phyloP scores from a whole-genome alignment of 106 monocot genomes.

The Cymbidium sinense region DNA sequence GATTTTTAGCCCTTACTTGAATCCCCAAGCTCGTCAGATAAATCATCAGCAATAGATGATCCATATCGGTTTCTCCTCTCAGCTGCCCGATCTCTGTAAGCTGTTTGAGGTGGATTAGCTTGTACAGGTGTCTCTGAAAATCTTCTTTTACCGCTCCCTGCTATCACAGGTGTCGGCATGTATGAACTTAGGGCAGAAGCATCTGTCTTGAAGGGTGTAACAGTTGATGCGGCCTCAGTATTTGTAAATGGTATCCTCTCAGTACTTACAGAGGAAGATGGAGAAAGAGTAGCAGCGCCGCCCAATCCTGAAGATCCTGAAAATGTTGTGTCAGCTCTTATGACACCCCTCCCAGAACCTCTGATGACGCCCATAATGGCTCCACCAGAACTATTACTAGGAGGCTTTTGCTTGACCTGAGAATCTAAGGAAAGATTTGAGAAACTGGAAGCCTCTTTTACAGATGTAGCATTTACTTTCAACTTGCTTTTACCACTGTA shows the following conservation, averaged over 20 bases:
- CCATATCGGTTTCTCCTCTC: constrained; percentile 93
- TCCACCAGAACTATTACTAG: constrained; percentile 48
- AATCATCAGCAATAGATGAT: constrained; percentile 49
- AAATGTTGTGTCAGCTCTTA: constrained; percentile 61
- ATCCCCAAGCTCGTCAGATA: constrained; percentile 37
- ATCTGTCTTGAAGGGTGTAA: constrained; percentile 76
- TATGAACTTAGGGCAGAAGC: constrained; percentile 74
- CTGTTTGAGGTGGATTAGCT: constrained; percentile 39
- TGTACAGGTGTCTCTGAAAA: constrained; percentile 85
- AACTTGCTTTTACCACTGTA: constrained; percentile 31
- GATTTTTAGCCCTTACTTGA: constrained; percentile 63
- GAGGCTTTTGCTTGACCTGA: constrained; percentile 36
- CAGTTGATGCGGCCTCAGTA: constrained; percentile 9
- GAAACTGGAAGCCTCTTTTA: constrained; percentile 23
- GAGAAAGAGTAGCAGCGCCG: constrained; percentile 7
- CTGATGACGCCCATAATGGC: constrained; percentile 81
- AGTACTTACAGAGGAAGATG: neutral
- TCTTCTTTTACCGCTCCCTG: constrained; percentile 68
- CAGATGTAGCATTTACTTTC: constrained; percentile 31
- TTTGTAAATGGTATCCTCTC: neutral
- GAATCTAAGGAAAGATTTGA: constrained; percentile 26
- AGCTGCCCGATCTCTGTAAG: constrained; percentile 92
- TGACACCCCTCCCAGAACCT: constrained; percentile 58
- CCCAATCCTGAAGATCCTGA: constrained; percentile 19
- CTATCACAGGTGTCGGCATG: constrained; percentile 25